Evolutionary conservation across 495 filamentous ascomycete species (phyloP), one percentile per base, ranked within the genome.

Genomic region (Penicillium manginii): DNA sequence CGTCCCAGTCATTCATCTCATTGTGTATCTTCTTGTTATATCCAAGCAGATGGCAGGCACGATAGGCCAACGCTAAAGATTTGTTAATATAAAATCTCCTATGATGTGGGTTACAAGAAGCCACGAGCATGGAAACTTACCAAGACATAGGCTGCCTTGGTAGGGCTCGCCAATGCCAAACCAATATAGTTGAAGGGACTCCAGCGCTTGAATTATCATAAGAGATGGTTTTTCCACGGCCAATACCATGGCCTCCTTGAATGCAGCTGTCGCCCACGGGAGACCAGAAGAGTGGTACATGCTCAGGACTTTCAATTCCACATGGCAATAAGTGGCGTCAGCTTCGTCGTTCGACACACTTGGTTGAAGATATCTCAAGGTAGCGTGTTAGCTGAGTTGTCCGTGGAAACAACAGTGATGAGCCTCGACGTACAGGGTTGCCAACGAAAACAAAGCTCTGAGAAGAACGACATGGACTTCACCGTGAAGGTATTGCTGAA

Each of bases 231-330:
- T 9, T 43, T 54, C 51, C 35, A 54, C n/a, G 15, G 51, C 51
- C 17, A 43, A 54, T n/a, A 23, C 12, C 37, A 45, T 54, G 37
- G 51, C 51, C 19, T 54, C 51, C 18, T 18, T 22, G 6, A 54
- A 10, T 15, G 51, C 51, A 54, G 51, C 7, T 29, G n/a, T 54
- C n/a, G 51, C 51, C 51, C 51, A 54, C 8, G 51, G 51, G 18
- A 45, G 51, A n/a, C 51, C 51, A 54, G 22, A 54, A 5, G 51
- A 43, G 21, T 29, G 35, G 45, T 54, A 54, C 2, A 22, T 15
- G 14, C 37, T 43, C 37, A 54, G 22, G 8, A 54, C 51, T 7
- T 54, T 43, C n/a, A 54, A 26, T 18, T 54, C 51, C 3, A 37
- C 3, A 29, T 43, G 26, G 10, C 15, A 35, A 26, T 22, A 6